Conservation (phyloP, 371 early-diverging fungal genomes). For the Mortierella sp. region DNA sequence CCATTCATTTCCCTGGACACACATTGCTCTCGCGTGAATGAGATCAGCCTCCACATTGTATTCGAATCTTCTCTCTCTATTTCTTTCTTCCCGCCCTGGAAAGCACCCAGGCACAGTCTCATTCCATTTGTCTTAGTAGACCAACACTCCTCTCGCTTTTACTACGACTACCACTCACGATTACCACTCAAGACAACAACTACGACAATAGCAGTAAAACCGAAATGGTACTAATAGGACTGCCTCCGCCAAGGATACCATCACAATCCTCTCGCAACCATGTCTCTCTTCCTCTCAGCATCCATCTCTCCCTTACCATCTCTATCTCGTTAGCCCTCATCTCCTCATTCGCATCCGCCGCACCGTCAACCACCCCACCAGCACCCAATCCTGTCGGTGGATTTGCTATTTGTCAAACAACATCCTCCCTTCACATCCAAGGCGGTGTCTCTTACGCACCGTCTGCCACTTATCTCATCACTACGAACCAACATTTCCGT, state of each 20-base stretch:
- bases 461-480: constrained; percentile 18
- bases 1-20: no score
- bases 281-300: background rate
- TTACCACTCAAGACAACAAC: no score
- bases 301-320: background rate
- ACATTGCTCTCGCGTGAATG: no score
- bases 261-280: background rate
- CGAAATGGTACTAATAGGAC: no score
- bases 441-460: constrained; percentile 39
- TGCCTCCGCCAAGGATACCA: background rate
- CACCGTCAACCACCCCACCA: background rate
- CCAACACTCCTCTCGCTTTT: no score
- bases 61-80: no score
- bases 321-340: background rate
- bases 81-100: no score
- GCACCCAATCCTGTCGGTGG: constrained; percentile 44
- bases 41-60: no score
- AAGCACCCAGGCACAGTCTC: no score
- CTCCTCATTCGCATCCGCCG: background rate
- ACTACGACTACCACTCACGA: no score
- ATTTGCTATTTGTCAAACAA: constrained; percentile 47
- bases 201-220: no score
- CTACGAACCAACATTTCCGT: constrained; percentile 51
- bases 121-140: no score
- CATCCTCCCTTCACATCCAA: constrained; percentile 39